Evolutionary conservation across 345 rosid species (phyloP), one percentile per base, ranked within the genome.

Genomic region (Populus nigra): DNA sequence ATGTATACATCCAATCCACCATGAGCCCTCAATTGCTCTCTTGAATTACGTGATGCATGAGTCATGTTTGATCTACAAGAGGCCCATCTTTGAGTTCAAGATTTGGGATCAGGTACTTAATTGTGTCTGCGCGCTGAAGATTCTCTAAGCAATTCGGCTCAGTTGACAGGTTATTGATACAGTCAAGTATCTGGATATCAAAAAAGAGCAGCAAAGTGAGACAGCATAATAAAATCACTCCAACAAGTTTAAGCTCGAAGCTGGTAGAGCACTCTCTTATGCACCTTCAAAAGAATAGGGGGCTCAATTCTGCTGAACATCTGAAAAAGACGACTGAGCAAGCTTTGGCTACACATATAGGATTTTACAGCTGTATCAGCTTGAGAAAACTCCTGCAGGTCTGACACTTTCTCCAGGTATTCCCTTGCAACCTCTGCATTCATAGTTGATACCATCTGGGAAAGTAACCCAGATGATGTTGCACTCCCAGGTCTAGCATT

Each of bases 401-500:
- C 96, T 41, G 99, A 96, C 59, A 93, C 97, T 87, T 93, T 96
- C 87, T 93, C 97, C 79, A 93, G 87, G 87, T 96, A 96, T 71
- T 93, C 97, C 89, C 90, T 86, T 27, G 99, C 98, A 61, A 90
- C 91, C 85, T 96, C 99, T 59, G 94, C 94, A 86, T 92, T 93
- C 81, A 90, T 82, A 15, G 98, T 87, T 17, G 95, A 94, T 76
- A 92, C 92, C 97, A 96, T 89, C 82, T 90, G 96, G 78, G 92
- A 89, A 59, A 96, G 95, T 78, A 92, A 83, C 45, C 99, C 97
- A 49, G 97, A 92, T 78, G 99, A 96, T 75, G 99, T 90, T 55
- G 98, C 89, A 84, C 98, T 91, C 82, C 98, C 98, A 11, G 95
- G 91, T 84, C 97, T 94, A 82, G 98, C 99, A 89, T 91, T 93